Base-by-base conservation (phyloP, 805 yeast genomes). In the Saccharomyces paradoxus region DNA sequence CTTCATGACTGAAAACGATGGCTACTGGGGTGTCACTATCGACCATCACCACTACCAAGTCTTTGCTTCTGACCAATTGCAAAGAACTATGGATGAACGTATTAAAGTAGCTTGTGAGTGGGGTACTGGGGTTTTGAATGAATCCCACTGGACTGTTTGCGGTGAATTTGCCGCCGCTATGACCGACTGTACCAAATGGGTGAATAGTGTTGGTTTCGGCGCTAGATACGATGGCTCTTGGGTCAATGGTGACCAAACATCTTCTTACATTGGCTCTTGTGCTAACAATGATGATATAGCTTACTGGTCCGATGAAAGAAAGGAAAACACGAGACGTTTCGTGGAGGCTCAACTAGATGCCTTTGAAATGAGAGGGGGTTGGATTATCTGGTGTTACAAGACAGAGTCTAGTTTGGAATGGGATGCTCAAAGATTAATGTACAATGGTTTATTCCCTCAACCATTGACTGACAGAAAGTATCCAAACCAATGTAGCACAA, bases 371-470 rank as follows among this genome's bases (percentile, higher is more conserved):
- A 78, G 82, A 55, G 79, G 77, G 37, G 98, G 98, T 31, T 91
- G 97, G 97, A 80, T 89, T 55, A 86, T 87, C 76, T 91, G 97
- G 97, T 81, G 86, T 69, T 90, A 89, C 86, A 91, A 90, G 77
- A 87, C 96, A 28, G 97, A 91, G 72, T 72, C 71, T 60, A 76
- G 88, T 22, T 68, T 85, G 53, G 97, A 91, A 69, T 91, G 97
- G 97, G 96, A 88, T 71, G 78, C 87, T 74, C 75, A 77, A 63
- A 74, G 75, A 59, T 78, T 91, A 62, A 70, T 80, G 22, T 75
- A 70, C 21, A 69, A 79, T 53, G 84, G 81, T 28, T 66, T 89
- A 44, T 84, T 91, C 79, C 97, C 97, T 49, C 86, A 81, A 69
- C 97, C 97, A 28, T 73, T 89, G 46, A 68, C 73, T 53, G 82